Evolutionary conservation across 2,329 filamentous ascomycete species (phyloP).

Genomic region (Zelopaecilomyces penicillatus): DNA sequence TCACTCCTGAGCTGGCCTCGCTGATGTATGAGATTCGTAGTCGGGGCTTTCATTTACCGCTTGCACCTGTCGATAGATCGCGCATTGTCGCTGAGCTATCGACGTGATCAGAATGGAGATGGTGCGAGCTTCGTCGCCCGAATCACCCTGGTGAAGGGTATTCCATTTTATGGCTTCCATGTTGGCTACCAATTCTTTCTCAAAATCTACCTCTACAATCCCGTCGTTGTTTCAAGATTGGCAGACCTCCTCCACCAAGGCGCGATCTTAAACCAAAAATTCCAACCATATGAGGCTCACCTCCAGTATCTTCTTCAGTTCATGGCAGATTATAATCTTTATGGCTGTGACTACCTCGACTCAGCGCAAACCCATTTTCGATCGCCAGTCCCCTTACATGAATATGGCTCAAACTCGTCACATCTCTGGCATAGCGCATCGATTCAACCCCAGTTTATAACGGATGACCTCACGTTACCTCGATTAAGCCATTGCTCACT

Average conservation of each 20-base stretch:
- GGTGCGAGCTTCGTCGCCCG: slow-evolving; percentile 71
- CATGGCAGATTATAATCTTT: slow-evolving; percentile 98
- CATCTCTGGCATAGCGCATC: slow-evolving; percentile 77
- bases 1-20: too few species aligned
- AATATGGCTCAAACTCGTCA: slow-evolving; percentile 48
- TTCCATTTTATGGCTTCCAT: slow-evolving; percentile 93
- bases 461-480: slow-evolving; percentile 55
- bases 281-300: slow-evolving; percentile 93
- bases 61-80: slow-evolving; percentile 85
- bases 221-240: slow-evolving; percentile 75
- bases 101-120: slow-evolving; percentile 62
- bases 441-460: slow-evolving; percentile 42
- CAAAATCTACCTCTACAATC: slow-evolving; percentile 92
- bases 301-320: slow-evolving; percentile 89
- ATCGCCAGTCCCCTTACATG: slow-evolving; percentile 61
- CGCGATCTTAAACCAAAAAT: slow-evolving; percentile 69
- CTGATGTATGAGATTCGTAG: slow-evolving; percentile 29
- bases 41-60: slow-evolving; percentile 65
- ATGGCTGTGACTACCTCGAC: slow-evolving; percentile 83
- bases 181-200: slow-evolving; percentile 87
- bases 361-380: slow-evolving; percentile 65
- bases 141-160: slow-evolving; percentile 83
- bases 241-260: slow-evolving; percentile 83
- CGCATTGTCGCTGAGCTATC: slow-evolving; percentile 78
- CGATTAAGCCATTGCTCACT: slow-evolving; percentile 81